A percentile compares a stretch with the other conserved stretches of the same genome.
These are phyloP conservation scores for Rhodotorula glutinis DNA, from an alignment of 1,284 basidiomycete genomes.

Conservation along the genomic window DNA sequence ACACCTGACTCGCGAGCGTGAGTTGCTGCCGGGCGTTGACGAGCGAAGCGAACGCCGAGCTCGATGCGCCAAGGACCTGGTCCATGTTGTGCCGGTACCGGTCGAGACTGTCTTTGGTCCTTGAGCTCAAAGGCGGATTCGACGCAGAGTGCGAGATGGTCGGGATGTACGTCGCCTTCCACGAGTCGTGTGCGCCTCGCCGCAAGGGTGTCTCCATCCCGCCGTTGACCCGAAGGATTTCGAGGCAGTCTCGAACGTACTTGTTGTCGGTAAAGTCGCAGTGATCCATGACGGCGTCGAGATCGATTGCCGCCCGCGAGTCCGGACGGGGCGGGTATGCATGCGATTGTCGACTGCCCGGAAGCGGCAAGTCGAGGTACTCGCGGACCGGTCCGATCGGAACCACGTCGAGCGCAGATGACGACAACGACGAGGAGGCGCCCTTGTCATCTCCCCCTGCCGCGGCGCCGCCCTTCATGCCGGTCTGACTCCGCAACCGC, in stretches of 20 bases:
- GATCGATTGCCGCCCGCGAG: conserved; percentile 73
- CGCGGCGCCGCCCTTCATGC: no score
- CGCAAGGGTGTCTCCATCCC: conserved; percentile 56
- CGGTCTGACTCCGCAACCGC: conserved; percentile 34
- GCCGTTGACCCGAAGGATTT: conserved; percentile 58
- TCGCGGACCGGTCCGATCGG: conserved; percentile 65
- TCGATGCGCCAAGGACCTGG: conserved; percentile 18
- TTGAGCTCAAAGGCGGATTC: conserved; percentile 2
- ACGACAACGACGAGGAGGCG: conserved; percentile 16
- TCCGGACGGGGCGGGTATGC: conserved; percentile 70
- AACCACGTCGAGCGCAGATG: conserved; percentile 37
- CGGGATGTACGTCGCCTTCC: conserved; percentile 50
- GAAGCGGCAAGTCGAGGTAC: conserved; percentile 65
- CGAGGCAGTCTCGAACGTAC: conserved; percentile 74
- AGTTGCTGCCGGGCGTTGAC: conserved; percentile 28
- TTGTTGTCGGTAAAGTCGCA: conserved; percentile 76
- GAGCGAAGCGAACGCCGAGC: conserved; percentile 20
- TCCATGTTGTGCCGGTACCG: conserved; percentile 23
- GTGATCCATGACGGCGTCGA: conserved; percentile 81
- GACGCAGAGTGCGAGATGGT: not conserved
- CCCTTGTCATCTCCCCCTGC: conserved; percentile 11
- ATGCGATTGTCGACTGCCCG: conserved; percentile 44
- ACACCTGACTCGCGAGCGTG: conserved; percentile 21
- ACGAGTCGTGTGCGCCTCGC: conserved; percentile 44
- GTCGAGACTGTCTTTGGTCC: conserved; percentile 14